Percentiles rank a stretch among this genome's conserved stretches.
phyloP scores from a whole-genome alignment of 371 early-diverging fungal species.

The Umbelopsis sp. region DNA sequence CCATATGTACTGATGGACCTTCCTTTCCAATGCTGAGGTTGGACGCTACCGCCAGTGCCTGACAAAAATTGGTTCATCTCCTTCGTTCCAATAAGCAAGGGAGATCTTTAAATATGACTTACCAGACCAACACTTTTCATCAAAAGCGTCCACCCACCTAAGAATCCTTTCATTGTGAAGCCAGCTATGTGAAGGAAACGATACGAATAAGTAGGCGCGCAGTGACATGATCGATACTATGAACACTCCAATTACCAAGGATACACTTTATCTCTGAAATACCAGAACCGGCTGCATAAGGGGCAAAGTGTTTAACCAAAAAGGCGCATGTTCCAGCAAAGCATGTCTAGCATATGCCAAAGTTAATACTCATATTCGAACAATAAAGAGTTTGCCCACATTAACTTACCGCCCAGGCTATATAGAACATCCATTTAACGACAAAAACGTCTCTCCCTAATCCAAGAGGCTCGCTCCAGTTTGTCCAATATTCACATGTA shows the following conservation, averaged over 20 bases:
- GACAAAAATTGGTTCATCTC: not conserved
- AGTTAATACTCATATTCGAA: too few relatives aligned
- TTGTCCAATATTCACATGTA: slow-evolving; percentile 57
- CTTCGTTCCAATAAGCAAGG: not conserved
- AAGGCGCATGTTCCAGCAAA: slow-evolving; percentile 64
- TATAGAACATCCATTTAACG: slow-evolving; percentile 64
- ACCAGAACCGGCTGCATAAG: slow-evolving; percentile 94
- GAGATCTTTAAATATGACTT: not conserved
- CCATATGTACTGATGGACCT: slow-evolving; percentile 95
- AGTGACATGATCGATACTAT: not conserved
- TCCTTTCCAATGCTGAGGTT: slow-evolving; percentile 94
- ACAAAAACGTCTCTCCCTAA: slow-evolving; percentile 48
- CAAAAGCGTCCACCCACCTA: slow-evolving; percentile 86
- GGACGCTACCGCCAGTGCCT: slow-evolving; percentile 85
- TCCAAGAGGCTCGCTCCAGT: slow-evolving; percentile 51
- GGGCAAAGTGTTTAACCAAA: slow-evolving; percentile 74
- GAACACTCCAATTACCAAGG: slow-evolving; percentile 57
- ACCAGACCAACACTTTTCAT: slow-evolving; percentile 88
- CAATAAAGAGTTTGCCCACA: too few relatives aligned
- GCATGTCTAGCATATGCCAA: slow-evolving; percentile 43
- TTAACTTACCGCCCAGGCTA: slow-evolving; percentile 59
- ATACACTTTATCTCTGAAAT: slow-evolving; percentile 97
- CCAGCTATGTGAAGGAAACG: slow-evolving; percentile 55
- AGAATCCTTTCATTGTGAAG: slow-evolving; percentile 89
- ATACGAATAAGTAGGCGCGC: not conserved